These are phyloP conservation scores for Miscanthus sacchariflorus DNA, from an alignment of 202 grass and related monocot species.

Conservation along the genomic window DNA sequence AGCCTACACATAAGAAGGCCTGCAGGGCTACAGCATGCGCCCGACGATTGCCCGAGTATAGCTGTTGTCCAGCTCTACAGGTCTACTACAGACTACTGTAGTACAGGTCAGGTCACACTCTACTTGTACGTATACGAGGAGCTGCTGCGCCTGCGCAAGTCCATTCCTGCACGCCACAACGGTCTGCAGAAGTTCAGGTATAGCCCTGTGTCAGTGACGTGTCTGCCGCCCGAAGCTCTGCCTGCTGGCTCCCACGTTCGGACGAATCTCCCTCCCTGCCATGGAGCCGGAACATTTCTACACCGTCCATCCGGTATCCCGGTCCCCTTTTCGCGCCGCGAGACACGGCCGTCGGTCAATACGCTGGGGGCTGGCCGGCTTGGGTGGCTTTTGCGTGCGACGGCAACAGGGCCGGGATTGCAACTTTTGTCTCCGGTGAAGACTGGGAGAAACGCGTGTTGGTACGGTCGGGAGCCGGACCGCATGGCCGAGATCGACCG, in stretches of 20 bases:
- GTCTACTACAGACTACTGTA: background rate
- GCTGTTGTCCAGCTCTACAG: constrained; percentile 1
- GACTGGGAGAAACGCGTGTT: background rate
- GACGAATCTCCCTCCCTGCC: constrained; percentile 20
- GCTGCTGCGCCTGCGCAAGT: constrained; percentile 6
- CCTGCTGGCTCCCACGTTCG: too few species aligned
- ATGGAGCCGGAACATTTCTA: constrained; percentile 1
- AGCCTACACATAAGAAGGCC: background rate
- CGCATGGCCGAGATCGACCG: background rate
- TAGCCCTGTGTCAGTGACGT: constrained; percentile 4
- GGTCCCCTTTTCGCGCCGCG: background rate
- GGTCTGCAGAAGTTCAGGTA: background rate
- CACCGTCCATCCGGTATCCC: background rate
- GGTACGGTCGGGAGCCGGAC: background rate
- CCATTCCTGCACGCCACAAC: constrained; percentile 37
- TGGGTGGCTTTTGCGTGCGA: background rate
- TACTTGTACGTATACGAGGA: background rate
- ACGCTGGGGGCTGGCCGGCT: background rate
- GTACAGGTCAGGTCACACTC: background rate
- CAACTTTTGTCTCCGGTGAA: constrained; percentile 14
- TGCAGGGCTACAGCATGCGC: too few species aligned
- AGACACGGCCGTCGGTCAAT: background rate
- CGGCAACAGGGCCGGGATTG: constrained; percentile 1
- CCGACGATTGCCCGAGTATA: background rate
- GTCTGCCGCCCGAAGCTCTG: background rate